A percentile compares a stretch with the other conserved stretches of the same genome.
Evolutionary conservation across 1,284 basidiomycete genomes (phyloP).

Genomic region (Peniophora sp.): DNA sequence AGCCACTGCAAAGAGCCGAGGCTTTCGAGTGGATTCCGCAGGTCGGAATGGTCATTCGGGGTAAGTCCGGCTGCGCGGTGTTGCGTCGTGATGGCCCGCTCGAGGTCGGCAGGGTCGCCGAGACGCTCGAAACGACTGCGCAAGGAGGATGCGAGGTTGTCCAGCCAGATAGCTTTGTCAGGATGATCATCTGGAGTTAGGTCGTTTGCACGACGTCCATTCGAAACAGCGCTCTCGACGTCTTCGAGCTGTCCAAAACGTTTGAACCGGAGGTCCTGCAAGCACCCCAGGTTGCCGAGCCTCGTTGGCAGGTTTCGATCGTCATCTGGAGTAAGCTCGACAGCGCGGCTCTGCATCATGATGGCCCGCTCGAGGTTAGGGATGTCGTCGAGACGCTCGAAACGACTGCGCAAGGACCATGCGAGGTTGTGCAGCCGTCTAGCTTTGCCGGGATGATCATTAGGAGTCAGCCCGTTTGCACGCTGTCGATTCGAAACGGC

Average conservation of each 20-base stretch:
- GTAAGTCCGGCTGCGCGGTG: not conserved
- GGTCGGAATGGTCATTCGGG: not conserved
- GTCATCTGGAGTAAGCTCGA: not conserved
- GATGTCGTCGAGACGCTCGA: too few species aligned
- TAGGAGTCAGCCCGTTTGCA: not conserved
- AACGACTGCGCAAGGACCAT: too few species aligned
- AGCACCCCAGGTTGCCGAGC: too few species aligned
- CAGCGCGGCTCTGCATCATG: not conserved
- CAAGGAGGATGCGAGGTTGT: too few species aligned
- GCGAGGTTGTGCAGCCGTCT: not conserved
- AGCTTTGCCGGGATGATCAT: not conserved
- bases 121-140: not conserved
- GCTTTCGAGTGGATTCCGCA: not conserved
- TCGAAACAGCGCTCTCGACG: too few species aligned
- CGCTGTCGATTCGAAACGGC: not conserved
- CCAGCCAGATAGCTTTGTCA: not conserved
- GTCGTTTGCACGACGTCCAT: too few species aligned
- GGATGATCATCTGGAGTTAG: not conserved
- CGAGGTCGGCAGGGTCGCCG: not conserved
- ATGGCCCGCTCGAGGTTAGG: slow-evolving; percentile 15
- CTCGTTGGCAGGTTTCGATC: too few species aligned
- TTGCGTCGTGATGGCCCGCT: not conserved
- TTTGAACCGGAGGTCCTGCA: too few species aligned
- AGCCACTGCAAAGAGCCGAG: not conserved
- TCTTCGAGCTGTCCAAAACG: too few species aligned